A percentile compares a stretch with the other conserved stretches of the same genome.
phyloP scores from a whole-genome alignment of 768 basidiomycete species.

The Krasilnikovozyma curviuscula region DNA sequence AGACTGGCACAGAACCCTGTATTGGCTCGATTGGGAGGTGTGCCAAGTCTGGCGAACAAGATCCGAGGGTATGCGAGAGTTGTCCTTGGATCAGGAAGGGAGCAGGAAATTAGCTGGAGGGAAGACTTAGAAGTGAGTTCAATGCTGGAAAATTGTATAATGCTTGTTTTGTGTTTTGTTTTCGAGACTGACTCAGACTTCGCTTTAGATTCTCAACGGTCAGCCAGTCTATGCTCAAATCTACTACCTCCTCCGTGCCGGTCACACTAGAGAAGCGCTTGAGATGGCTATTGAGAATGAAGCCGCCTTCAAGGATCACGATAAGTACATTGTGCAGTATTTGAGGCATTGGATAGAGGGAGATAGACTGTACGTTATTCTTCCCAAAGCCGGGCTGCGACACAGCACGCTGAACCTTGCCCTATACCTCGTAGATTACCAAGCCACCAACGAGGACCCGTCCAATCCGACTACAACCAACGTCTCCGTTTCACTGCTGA shows the following conservation, averaged over 20 bases:
- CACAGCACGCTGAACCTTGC: not conserved
- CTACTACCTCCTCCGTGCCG: conserved; percentile 79
- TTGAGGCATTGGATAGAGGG: conserved; percentile 74
- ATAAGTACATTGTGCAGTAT: conserved; percentile 61
- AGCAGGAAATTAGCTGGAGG: conserved; percentile 63
- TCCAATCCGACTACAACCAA: conserved; percentile 36
- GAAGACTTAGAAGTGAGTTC: conserved; percentile 63
- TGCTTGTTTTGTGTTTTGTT: not conserved
- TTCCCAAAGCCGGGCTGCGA: too few species aligned
- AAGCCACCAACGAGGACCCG: conserved; percentile 38
- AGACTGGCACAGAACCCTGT: conserved; percentile 60
- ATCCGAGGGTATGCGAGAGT: conserved; percentile 72
- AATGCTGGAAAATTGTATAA: not conserved
- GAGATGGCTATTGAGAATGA: conserved; percentile 52
- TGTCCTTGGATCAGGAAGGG: too few species aligned
- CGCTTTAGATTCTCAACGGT: conserved; percentile 50
- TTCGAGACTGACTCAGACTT: not conserved
- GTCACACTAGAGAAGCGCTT: conserved; percentile 61
- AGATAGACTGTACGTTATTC: too few species aligned
- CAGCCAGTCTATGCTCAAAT: conserved; percentile 83
- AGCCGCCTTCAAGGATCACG: conserved; percentile 43
- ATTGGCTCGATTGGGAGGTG: conserved; percentile 75
- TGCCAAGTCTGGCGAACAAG: conserved; percentile 74
- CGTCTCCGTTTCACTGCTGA: conserved; percentile 62
- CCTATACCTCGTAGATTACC: conserved; percentile 18